Conservation (phyloP, 176 grass and related monocot species). For the Carex scoparia region DNA sequence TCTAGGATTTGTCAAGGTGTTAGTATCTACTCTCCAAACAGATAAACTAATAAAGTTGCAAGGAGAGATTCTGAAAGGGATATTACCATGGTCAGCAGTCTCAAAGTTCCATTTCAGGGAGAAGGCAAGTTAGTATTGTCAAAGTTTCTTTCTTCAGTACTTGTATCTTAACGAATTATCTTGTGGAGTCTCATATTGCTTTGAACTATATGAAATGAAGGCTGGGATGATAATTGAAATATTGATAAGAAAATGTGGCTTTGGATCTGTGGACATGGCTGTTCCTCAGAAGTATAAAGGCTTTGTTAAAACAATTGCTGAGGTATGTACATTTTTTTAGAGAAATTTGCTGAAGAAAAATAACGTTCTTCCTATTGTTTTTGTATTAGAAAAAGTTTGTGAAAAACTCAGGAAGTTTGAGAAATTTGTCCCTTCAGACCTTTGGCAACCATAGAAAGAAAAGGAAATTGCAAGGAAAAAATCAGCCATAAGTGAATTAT, state of each 20-base stretch:
- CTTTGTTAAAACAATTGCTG: constrained; percentile 54
- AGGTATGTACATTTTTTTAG: constrained; percentile 39
- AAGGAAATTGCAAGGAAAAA: neutral
- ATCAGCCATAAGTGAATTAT: neutral
- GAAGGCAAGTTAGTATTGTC: constrained; percentile 46
- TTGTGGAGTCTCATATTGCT: constrained; percentile 13
- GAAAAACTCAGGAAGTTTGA: neutral
- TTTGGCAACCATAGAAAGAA: neutral
- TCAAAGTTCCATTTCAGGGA: constrained; percentile 86
- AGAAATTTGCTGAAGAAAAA: neutral
- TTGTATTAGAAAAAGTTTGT: neutral
- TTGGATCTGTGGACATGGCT: constrained; percentile 51
- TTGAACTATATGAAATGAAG: constrained; percentile 37
- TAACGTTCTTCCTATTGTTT: neutral
- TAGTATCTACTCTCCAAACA: constrained; percentile 74
- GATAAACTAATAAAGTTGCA: constrained; percentile 60
- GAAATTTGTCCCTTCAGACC: neutral
- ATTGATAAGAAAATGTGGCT: constrained; percentile 86
- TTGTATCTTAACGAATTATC: constrained; percentile 5
- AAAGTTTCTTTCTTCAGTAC: constrained; percentile 4
- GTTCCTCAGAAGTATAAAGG: constrained; percentile 64
- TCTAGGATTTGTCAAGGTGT: constrained; percentile 92
- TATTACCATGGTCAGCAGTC: constrained; percentile 64
- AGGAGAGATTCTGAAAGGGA: constrained; percentile 62
- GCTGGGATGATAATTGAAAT: constrained; percentile 80